Conservation (phyloP, 2,329 filamentous ascomycete species). For the Epichloe scottii region DNA sequence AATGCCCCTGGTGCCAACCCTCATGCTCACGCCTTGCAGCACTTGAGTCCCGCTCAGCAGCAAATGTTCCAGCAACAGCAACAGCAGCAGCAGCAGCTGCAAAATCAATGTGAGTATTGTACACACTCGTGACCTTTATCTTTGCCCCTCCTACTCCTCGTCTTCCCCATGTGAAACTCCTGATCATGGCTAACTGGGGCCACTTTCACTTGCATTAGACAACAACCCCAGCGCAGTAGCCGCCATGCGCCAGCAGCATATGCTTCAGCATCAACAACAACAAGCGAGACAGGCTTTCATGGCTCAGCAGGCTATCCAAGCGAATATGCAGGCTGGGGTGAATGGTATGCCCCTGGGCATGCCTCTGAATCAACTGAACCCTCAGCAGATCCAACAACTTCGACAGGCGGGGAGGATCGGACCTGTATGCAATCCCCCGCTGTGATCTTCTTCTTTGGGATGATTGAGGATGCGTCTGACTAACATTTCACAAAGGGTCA, state of each 20-base stretch:
- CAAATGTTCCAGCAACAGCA: conserved; percentile 47
- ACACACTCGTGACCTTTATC: neutral
- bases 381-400: conserved; percentile 39
- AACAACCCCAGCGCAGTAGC: conserved; percentile 25
- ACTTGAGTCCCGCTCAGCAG: conserved; percentile 50
- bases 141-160: neutral
- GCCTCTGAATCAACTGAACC: conserved; percentile 33
- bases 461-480: neutral
- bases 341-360: conserved; percentile 40
- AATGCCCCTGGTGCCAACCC: conserved; percentile 57
- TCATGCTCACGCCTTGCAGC: conserved; percentile 59
- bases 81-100: conserved; percentile 22
- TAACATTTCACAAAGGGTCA: conserved; percentile 13
- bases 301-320: conserved; percentile 41
- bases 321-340: conserved; percentile 33
- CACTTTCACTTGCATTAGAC: conserved; percentile 13
- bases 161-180: neutral
- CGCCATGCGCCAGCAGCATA: conserved; percentile 41
- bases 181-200: neutral
- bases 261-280: conserved; percentile 44
- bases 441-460: neutral
- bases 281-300: conserved; percentile 39
- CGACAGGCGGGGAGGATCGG: conserved; percentile 27
- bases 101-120: conserved; percentile 21
- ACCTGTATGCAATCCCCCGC: conserved; percentile 24